Percentiles rank a stretch among this genome's conserved stretches.
phyloP scores from a whole-genome alignment of 257 asterid genomes.

The Linderniella brevidens region DNA sequence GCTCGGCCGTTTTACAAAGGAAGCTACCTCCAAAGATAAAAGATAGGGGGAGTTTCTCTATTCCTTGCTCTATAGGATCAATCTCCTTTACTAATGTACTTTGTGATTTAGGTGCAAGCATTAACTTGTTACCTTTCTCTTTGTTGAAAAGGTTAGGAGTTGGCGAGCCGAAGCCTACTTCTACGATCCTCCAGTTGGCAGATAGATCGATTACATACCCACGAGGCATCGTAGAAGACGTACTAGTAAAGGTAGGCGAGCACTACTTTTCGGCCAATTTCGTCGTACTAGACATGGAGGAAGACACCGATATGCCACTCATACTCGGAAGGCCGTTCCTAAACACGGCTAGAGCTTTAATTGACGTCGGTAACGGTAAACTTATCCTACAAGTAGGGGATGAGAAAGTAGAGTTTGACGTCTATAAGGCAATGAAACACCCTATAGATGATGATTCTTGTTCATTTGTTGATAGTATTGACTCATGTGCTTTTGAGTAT shows the following conservation, averaged over 20 bases:
- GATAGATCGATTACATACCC: not conserved
- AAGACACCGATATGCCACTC: not conserved
- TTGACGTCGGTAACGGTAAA: not conserved
- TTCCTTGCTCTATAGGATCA: not conserved
- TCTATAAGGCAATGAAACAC: not conserved
- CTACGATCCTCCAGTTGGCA: not conserved
- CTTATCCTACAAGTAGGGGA: not conserved
- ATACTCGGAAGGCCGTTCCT: not conserved
- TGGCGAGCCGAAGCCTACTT: not conserved
- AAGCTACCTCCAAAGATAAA: not conserved
- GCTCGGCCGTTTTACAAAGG: not conserved
- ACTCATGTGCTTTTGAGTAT: not conserved
- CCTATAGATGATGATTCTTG: not conserved
- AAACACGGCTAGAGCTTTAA: not conserved
- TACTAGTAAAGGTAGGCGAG: not conserved
- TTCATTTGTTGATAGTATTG: not conserved
- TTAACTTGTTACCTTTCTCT: not conserved
- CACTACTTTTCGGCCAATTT: not conserved
- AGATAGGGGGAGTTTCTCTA: not conserved
- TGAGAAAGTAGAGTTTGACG: not conserved
- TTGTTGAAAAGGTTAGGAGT: not conserved
- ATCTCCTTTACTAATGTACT: not conserved
- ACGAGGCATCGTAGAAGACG: not conserved
- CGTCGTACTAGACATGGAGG: not conserved
- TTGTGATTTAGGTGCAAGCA: not conserved